Evolutionary conservation across 352 stramenopile genomes (phyloP).

Genomic region (Phytopythium oedochilum): DNA sequence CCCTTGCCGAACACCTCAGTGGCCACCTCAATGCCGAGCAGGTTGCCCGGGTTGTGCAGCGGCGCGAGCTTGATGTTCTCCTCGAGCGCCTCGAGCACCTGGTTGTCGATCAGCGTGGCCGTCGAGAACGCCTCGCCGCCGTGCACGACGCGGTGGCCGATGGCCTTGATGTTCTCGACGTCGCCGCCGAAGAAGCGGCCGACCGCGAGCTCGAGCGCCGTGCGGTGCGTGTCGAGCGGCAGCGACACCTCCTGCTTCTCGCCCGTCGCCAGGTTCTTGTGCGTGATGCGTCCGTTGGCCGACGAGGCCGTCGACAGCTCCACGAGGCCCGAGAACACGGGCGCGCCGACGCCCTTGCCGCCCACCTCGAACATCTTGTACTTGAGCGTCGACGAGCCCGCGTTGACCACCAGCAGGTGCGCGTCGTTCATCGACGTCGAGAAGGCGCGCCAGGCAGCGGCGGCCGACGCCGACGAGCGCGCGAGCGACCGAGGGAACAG

Average conservation of each 20-base stretch:
- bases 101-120: constrained; percentile 45
- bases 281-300: constrained; percentile 59
- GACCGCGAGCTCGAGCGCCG: constrained; percentile 55
- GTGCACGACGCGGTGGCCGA: constrained; percentile 89
- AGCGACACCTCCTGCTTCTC: constrained; percentile 49
- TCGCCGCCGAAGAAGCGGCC: constrained; percentile 52
- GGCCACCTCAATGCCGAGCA: constrained; percentile 82
- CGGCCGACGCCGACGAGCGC: constrained; percentile 9
- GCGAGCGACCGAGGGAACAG: constrained; percentile 9
- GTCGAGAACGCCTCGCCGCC: constrained; percentile 72
- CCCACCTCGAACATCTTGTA: constrained; percentile 78
- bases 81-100: constrained; percentile 51
- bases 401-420: constrained; percentile 70
- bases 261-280: constrained; percentile 48
- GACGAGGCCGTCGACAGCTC: constrained; percentile 63
- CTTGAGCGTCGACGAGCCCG: constrained; percentile 80
- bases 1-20: constrained; percentile 60
- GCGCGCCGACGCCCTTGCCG: constrained; percentile 28
- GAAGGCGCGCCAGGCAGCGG: constrained; percentile 18
- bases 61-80: constrained; percentile 64
- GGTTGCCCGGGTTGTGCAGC: constrained; percentile 86
- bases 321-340: constrained; percentile 71
- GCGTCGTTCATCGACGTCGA: constrained; percentile 16
- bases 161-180: constrained; percentile 50
- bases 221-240: constrained; percentile 47